Evolutionary conservation across 1,284 basidiomycete species (phyloP), one percentile per base, ranked within the genome.

Genomic region (Fomes fomentarius): DNA sequence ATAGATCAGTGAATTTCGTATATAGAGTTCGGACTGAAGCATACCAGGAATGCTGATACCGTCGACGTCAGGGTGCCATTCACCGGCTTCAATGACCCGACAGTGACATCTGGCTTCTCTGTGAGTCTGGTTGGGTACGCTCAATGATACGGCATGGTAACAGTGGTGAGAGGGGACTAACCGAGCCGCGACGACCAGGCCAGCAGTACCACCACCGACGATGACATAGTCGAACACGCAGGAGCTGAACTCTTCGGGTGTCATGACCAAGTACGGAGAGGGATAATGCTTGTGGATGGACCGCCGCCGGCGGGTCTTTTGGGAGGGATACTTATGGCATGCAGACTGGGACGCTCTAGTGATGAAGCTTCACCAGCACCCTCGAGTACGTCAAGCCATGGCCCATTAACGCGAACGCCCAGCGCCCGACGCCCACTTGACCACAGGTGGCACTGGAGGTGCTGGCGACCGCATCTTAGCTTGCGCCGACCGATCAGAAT

Each of bases 91-190:
- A 68, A 64, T 45, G 37, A 74, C 66, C 69, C 58, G 15, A 73
- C 71, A 7, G 70, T 69, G 25, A 67, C 64, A 24, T 61, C 56
- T 0, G 74, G 63, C 53, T 82, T 74, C 47, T 80, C 78, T 1
- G 71, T 68, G 15, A 84, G 68, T 12, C 57, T 55, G 21, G 15
- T 15, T 6, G 9, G n/a, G 17, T 19, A 19, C 33, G 28, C 42
- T 19, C 17, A 10, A 8, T 11, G 25, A n/a, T 6, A 3, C 35
- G 2, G 17, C 12, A 15, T 15, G 8, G n/a, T 6, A 4, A 6
- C 26, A 21, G 11, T 1, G 26, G n/a, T 19, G 22, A 11, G 1
- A 21, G n/a, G 11, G 1, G 14, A 28, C 48, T 6, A 14, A 54
- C 56, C 56, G 34, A 25, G 56, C 35, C 8, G 52, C 56, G 17